phyloP scores from a whole-genome alignment of 768 basidiomycete genomes.

The Russula abietina region DNA sequence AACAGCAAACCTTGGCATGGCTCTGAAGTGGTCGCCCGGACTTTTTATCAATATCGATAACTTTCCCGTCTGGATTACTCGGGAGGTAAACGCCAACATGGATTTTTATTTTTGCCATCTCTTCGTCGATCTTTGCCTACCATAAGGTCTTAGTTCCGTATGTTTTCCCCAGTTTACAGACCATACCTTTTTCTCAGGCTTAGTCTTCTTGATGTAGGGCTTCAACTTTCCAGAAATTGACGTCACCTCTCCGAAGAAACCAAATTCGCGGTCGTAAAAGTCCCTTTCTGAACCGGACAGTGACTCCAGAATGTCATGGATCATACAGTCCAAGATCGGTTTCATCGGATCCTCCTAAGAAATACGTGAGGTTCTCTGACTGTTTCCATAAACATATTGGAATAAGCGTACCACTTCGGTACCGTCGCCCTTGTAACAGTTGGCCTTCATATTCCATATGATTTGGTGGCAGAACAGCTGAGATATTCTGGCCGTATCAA shows the following conservation, averaged over 20 bases:
- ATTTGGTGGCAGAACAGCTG: conserved; percentile 99
- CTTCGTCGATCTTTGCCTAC: conserved; percentile 97
- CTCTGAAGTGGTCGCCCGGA: conserved; percentile 94
- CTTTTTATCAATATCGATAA: conserved; percentile 96
- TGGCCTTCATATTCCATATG: conserved; percentile 99
- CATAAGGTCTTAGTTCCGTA: conserved; percentile 16
- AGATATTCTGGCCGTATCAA: conserved; percentile 95
- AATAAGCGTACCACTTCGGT: conserved; percentile 62
- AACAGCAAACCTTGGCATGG: conserved; percentile 77
- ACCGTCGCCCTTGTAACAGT: conserved; percentile 87
- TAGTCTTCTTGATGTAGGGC: conserved; percentile 91
- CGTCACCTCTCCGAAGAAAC: conserved; percentile 93
- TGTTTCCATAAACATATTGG: not conserved
- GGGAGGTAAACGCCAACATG: conserved; percentile 96
- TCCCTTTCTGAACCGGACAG: conserved; percentile 81
- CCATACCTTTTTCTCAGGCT: conserved; percentile 89
- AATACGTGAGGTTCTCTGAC: conserved; percentile 1
- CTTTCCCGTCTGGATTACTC: conserved; percentile 93
- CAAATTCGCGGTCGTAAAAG: conserved; percentile 94
- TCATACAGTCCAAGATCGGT: conserved; percentile 87
- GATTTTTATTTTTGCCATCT: conserved; percentile 93
- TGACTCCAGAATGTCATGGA: conserved; percentile 67
- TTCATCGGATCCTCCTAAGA: conserved; percentile 91
- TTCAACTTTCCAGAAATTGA: conserved; percentile 97
- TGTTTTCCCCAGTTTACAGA: not conserved